Percentiles rank a stretch among this genome's conserved stretches.
Conservation (phyloP, 495 filamentous ascomycete genomes). For the Aspergillus sclerotiicarbonarius region DNA sequence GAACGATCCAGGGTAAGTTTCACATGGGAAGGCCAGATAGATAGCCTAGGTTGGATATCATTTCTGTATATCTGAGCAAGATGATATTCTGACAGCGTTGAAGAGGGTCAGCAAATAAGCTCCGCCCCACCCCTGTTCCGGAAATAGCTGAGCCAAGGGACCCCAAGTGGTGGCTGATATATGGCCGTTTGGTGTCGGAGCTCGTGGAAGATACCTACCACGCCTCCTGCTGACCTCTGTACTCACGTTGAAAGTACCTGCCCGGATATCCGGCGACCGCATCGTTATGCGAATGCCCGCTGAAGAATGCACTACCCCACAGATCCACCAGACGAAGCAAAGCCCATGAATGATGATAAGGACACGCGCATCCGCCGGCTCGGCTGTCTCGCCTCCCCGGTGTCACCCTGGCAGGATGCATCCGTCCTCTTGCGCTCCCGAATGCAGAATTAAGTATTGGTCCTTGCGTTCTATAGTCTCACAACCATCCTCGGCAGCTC, state of each 20-base stretch:
- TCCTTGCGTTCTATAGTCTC: constrained; percentile 11
- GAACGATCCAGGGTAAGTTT: no score
- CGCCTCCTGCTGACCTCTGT: not conserved
- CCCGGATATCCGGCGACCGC: not conserved
- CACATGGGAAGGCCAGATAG: no score
- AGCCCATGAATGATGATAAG: not conserved
- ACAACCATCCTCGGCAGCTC: constrained; percentile 14
- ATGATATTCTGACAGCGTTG: no score
- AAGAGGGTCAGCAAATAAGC: no score
- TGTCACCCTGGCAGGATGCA: constrained; percentile 2
- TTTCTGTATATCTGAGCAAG: no score
- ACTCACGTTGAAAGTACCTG: not conserved
- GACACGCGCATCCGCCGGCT: constrained; percentile 12
- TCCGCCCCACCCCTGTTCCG: no score
- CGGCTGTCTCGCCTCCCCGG: constrained; percentile 6
- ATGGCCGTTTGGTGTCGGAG: not conserved
- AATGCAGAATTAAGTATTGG: constrained; percentile 15
- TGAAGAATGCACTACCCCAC: constrained; percentile 2
- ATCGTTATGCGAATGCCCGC: not conserved
- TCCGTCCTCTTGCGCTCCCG: constrained; percentile 1
- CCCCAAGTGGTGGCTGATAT: no score
- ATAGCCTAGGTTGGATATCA: no score
- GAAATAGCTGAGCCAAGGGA: no score
- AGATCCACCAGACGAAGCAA: not conserved
- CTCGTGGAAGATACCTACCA: not conserved